Base-by-base conservation (phyloP, 768 basidiomycete species). In the Suillus brevipes region DNA sequence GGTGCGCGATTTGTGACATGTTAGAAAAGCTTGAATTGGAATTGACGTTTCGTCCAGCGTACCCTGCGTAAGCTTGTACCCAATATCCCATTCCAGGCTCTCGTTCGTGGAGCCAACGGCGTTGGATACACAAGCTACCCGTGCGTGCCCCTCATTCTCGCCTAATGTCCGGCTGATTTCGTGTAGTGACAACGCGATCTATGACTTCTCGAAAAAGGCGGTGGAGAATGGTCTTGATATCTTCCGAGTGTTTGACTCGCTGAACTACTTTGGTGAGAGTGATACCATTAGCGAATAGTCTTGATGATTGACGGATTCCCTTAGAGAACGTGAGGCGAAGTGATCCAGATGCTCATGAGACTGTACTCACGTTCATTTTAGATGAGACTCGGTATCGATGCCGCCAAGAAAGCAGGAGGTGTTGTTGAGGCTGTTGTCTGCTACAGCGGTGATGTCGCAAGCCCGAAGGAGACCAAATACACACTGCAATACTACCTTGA, bases 141-240 rank as follows among this genome's bases (percentile, higher is more conserved):
- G 92, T 94, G 73, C 72, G 91, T 81, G 38, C 50, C 43, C 13
- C 36, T 28, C 1, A 52, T 34, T 28, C 31, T 42, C 23, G 45
- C 53, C 25, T 40, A n/a, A 28, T 28, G 2, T 37, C 9, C 34
- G 57, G 53, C 68, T 66, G 50, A 75, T 66, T 55, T 25, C 28
- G 31, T 61, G 25, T 67, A 94, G 92, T 36, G 96, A 99, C 77
- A 99, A 99, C 72, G 97, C 94, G 64, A 98, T 99, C 78, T 99
- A 99, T 79, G 97, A 97, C 78, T 99, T 99, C 82, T 97, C 94
- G 66, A 97, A 96, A 83, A 97, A 97, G 77, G 97, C 97, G 28
- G 97, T 99, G n/a, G 95, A 99, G 80, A 97, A 98, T 71, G 97
- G 97, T 74, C 86, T 99, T 58, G 97, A 99, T 79, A 99, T 99